These are phyloP conservation scores for Heritiera fomes DNA, from an alignment of 345 rosid species.

Conservation along the genomic window DNA sequence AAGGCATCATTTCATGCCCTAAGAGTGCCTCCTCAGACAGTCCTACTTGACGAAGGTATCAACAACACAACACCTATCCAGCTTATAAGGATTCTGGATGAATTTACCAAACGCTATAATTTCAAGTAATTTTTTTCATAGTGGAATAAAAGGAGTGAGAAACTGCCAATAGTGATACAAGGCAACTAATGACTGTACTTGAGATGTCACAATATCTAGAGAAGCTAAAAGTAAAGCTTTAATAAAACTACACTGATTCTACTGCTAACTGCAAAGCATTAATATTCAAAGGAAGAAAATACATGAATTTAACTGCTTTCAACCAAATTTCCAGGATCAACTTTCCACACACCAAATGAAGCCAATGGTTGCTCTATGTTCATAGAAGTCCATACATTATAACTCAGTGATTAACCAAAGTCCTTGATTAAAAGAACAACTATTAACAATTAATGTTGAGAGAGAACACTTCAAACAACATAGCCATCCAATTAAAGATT, in stretches of 20 bases:
- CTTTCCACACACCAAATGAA: slow-evolving; percentile 13
- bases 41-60: background rate
- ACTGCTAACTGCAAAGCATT: background rate
- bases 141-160: no score
- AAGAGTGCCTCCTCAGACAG: background rate
- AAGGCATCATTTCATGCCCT: background rate
- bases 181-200: background rate
- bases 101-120: background rate
- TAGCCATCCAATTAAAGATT: background rate
- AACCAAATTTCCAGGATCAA: background rate
- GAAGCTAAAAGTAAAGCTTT: background rate
- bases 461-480: background rate
- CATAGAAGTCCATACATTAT: background rate
- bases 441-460: background rate
- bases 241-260: background rate
- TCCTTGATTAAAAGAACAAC: background rate
- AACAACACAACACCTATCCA: slow-evolving; percentile 7
- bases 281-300: background rate
- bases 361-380: background rate
- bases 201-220: background rate
- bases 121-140: background rate
- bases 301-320: background rate
- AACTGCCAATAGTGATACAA: background rate
- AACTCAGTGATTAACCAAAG: background rate
- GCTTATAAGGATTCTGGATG: background rate